These are phyloP conservation scores for Phytophthora melonis DNA, from an alignment of 352 stramenopile species.

Conservation along the genomic window DNA sequence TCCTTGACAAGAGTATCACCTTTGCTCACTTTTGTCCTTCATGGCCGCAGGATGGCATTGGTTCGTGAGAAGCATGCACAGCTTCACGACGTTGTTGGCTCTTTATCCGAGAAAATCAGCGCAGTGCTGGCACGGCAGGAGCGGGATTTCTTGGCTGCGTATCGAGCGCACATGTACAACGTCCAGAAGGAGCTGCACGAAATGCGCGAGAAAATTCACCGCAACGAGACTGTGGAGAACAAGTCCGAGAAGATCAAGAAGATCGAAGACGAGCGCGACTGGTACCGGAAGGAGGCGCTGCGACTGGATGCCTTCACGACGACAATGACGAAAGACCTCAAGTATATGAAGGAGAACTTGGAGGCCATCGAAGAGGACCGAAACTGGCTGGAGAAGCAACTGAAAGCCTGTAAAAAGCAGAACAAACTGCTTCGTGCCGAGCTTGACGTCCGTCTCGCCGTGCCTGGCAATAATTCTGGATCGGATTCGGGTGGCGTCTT, in stretches of 20 bases:
- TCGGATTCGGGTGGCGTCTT: conserved; percentile 37
- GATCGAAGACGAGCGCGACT: conserved; percentile 95
- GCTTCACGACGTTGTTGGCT: conserved; percentile 82
- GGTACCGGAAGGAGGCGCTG: conserved; percentile 93
- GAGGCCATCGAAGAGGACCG: conserved; percentile 92
- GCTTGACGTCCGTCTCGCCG: conserved; percentile 68
- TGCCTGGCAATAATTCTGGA: conserved; percentile 37
- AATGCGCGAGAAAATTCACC: conserved; percentile 89
- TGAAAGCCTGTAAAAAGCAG: conserved; percentile 95
- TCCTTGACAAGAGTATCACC: not conserved
- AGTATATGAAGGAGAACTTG: conserved; percentile 93
- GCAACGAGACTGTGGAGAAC: conserved; percentile 90
- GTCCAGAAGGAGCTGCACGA: conserved; percentile 95
- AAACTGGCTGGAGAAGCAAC: conserved; percentile 93
- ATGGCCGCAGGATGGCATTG: conserved; percentile 67
- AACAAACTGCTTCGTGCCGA: conserved; percentile 92
- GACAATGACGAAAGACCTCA: conserved; percentile 93
- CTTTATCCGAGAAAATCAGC: conserved; percentile 91
- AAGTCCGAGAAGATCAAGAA: conserved; percentile 93
- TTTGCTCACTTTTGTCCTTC: not conserved
- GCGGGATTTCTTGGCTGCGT: conserved; percentile 93
- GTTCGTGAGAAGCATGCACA: conserved; percentile 86
- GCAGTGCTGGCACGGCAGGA: conserved; percentile 92
- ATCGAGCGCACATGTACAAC: conserved; percentile 96
- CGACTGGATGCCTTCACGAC: conserved; percentile 92